Evolutionary conservation across 345 rosid species (phyloP), one percentile per base, ranked within the genome.

Genomic region (Euphorbia pulcherrima): DNA sequence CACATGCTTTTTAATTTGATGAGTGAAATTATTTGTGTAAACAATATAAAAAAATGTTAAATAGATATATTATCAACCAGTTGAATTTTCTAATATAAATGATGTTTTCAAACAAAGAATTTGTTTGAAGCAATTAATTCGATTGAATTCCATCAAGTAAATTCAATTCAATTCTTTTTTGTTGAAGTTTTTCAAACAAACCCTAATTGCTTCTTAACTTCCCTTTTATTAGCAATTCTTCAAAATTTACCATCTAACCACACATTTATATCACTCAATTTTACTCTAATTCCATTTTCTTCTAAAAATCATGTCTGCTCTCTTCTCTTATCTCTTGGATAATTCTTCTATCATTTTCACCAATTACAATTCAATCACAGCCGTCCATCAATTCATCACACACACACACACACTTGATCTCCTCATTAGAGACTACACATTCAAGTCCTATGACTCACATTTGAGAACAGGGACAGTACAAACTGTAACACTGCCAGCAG

Each of bases 331-430:
- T 78, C 71, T 52, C 67, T 24, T 24, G 73, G 67, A 57, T 71
- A 21, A 16, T 77, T 27, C 63, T 69, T 26, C 54, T 81, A 68
- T 76, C 76, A 39, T 40, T 71, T 26, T 65, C 41, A 53, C 76
- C 73, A 3, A 40, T 20, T 28, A 59, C 74, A 74, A 60, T 78
- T 41, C 59, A 72, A 41, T 72, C 86, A 51, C 83, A 87, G 17
- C 50, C 50, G 71, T 75, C 66, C 33, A 85, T 88, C 73, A 83
- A 75, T 74, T 88, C 96, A 7, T 62, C 80, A 24, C 82, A 75
- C 27, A 79, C 79, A 44, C 85, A n/a, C n/a, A n/a, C n/a, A n/a
- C n/a, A n/a, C n/a, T 88, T 0, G 99, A 94, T 81, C 89, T 89
- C 60, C 75, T n/a, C 68, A 85, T 88, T 53, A 82, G 87, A 74